Base-by-base conservation (phyloP, 2,329 filamentous ascomycete genomes). In the Chaetomiaceae sp. region DNA sequence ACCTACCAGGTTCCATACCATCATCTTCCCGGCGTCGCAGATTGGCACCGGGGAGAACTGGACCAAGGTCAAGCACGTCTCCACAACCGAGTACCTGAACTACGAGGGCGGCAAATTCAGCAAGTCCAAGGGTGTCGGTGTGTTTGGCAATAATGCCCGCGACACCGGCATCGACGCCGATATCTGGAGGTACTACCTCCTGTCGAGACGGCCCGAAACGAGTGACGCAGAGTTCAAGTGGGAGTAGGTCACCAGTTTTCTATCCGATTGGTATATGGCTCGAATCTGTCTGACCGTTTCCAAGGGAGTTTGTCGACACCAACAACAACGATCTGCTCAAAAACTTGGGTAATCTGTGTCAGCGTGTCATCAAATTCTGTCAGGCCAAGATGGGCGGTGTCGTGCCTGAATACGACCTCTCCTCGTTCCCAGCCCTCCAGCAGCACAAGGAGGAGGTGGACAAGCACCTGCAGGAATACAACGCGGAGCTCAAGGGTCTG, bases 151-250 rank as follows among this genome's bases (percentile, higher is more conserved):
- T 68, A 88, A 86, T 59, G 90, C 88, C 38, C 85, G 86, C 67
- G 83, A 94, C 45, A 95, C 88, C 8, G 89, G 88, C 17, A 78
- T 96, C 15, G 78, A 84, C 14, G 74, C 88, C 0, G 87, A 91
- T 52, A 87, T 96, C n/a, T 96, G 89, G 88, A 77, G 90, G 56
- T 95, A 91, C 68, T 95, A 93, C 69, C 78, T 96, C 18, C 75
- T 95, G 30, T 85, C 88, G 36, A 84, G 86, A 64, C 80, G 90
- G 47, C 90, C 90, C 0, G 90, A 96, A 66, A 84, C 83, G 10
- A 79, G 84, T 42, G 90, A 96, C 62, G 85, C 88, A 0, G 86
- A 95, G 61, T 95, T 95, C 64, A 85, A 91, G 63, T 95, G 89
- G 89, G 79, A 74, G 61, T 54, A 30, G 42, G 52, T 54, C n/a